A percentile compares a stretch with the other conserved stretches of the same genome.
Conservation (phyloP, 2,329 filamentous ascomycete species). For the Neodidymelliopsis sp. region DNA sequence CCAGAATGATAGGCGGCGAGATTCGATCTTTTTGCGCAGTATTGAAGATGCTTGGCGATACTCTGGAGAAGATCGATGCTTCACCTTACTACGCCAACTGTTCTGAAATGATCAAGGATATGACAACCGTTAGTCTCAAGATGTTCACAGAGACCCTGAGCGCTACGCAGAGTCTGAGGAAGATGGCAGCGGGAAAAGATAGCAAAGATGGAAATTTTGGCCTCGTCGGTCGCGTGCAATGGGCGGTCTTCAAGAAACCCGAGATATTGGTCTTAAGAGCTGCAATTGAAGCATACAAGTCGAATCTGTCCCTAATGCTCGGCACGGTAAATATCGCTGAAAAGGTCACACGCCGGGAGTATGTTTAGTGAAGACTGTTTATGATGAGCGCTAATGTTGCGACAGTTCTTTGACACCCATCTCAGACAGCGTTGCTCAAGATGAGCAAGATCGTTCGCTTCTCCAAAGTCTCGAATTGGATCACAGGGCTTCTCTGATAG, state of each 20-base stretch:
- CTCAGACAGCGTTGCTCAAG: slow-evolving; percentile 7
- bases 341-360: slow-evolving; percentile 22
- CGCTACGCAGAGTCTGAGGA: slow-evolving; percentile 14
- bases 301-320: slow-evolving; percentile 30
- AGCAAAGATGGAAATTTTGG: slow-evolving; percentile 25
- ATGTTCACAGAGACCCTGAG: slow-evolving; percentile 34
- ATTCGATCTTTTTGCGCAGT: slow-evolving; percentile 29
- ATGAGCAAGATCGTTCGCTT: slow-evolving; percentile 22
- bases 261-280: slow-evolving; percentile 26
- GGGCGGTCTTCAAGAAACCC: slow-evolving; percentile 31
- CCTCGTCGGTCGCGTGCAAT: slow-evolving; percentile 22
- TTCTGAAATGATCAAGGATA: slow-evolving; percentile 24
- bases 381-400: not conserved
- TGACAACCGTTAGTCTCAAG: slow-evolving; percentile 27
- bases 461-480: slow-evolving; percentile 27
- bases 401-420: not conserved
- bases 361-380: not conserved
- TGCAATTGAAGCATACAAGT: slow-evolving; percentile 33
- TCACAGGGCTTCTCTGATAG: slow-evolving; percentile 23
- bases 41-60: slow-evolving; percentile 25
- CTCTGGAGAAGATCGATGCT: slow-evolving; percentile 21
- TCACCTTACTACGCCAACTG: slow-evolving; percentile 29
- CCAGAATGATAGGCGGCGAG: slow-evolving; percentile 29
- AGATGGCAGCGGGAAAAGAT: slow-evolving; percentile 24
- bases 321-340: slow-evolving; percentile 32